These are phyloP conservation scores for Fusarium udum DNA, from an alignment of 2,329 filamentous ascomycete species.

Conservation along the genomic window DNA sequence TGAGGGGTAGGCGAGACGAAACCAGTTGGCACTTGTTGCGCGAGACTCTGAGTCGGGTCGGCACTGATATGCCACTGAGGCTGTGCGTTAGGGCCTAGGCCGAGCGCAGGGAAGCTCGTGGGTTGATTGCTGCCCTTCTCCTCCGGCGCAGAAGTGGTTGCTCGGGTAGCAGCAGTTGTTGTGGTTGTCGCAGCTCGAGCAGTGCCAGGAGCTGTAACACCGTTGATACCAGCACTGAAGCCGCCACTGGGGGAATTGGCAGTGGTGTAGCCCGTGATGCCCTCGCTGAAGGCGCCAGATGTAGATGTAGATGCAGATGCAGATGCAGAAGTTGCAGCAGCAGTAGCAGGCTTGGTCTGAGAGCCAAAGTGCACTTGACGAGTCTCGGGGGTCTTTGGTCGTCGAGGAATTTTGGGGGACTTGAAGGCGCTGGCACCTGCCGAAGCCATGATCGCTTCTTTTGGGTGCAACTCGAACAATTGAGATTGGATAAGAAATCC, in stretches of 20 bases:
- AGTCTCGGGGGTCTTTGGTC: conserved; percentile 40
- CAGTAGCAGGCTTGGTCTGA: background rate
- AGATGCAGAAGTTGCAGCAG: background rate
- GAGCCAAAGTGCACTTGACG: conserved; percentile 48
- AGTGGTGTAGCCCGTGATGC: conserved; percentile 25
- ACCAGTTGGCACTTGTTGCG: conserved; percentile 37
- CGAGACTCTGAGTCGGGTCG: conserved; percentile 48
- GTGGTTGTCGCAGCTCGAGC: conserved; percentile 1
- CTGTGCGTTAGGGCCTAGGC: conserved; percentile 34
- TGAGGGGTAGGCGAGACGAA: conserved; percentile 31
- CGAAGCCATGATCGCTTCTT: conserved; percentile 39
- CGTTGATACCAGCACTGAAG: conserved; percentile 31
- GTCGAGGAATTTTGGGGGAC: conserved; percentile 45
- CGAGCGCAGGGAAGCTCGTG: conserved; percentile 45
- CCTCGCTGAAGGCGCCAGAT: background rate
- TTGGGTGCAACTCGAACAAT: conserved; percentile 9
- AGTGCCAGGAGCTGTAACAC: conserved; percentile 11
- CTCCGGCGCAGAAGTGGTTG: conserved; percentile 12
- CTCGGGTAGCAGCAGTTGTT: background rate
- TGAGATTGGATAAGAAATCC: background rate
- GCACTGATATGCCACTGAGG: conserved; percentile 49
- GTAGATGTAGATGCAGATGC: background rate
- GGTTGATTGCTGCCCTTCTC: conserved; percentile 21
- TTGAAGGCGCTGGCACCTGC: conserved; percentile 41
- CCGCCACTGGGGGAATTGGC: conserved; percentile 41